Evolutionary conservation across 2,329 filamentous ascomycete species (phyloP).

Genomic region (Penicillium sp.): DNA sequence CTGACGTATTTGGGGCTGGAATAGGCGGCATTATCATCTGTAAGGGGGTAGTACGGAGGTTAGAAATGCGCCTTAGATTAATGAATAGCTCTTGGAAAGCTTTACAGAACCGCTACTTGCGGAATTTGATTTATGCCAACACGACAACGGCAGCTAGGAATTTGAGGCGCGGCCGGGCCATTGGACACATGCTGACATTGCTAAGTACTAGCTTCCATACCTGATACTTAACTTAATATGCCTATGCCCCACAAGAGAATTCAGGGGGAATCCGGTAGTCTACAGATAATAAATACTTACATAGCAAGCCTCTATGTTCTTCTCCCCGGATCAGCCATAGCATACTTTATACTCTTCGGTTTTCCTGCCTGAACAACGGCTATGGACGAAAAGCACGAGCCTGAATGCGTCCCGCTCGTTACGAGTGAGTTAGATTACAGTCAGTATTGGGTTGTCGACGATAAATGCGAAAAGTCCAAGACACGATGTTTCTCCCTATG

Average conservation of each 20-base stretch:
- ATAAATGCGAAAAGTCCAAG: neutral
- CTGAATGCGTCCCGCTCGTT: neutral
- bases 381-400: neutral
- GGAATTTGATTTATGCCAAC: too few relatives aligned
- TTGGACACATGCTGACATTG: too few relatives aligned
- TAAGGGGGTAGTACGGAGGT: neutral
- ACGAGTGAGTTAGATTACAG: neutral
- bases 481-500: neutral
- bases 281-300: neutral
- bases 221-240: too few relatives aligned
- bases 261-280: too few relatives aligned
- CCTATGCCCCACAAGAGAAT: too few relatives aligned
- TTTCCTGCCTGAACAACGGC: neutral
- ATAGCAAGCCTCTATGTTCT: neutral
- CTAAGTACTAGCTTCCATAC: too few relatives aligned
- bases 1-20: neutral
- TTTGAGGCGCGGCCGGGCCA: too few relatives aligned
- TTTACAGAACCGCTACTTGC: neutral
- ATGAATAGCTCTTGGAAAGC: neutral
- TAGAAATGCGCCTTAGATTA: neutral
- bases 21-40: neutral
- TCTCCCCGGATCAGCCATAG: neutral
- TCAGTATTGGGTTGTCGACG: neutral
- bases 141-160: too few relatives aligned
- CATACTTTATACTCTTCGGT: neutral